Percentiles rank a stretch among this genome's conserved stretches.
Conservation (phyloP, 441 rosid genomes). For the Jatropha multifida region DNA sequence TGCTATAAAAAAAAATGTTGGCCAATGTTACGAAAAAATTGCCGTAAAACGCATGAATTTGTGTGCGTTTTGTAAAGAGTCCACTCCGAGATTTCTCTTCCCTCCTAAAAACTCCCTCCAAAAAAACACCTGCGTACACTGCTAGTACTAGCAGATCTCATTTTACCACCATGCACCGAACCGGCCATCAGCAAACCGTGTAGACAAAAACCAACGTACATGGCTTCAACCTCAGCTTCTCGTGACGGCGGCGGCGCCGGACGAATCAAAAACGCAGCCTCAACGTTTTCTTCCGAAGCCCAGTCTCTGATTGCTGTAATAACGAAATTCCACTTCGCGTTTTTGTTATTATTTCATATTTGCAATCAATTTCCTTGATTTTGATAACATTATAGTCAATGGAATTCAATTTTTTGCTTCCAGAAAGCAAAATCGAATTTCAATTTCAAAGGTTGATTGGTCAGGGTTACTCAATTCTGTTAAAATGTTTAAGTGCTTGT, state of each 20-base stretch:
- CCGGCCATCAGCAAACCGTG: neutral
- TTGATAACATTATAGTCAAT: neutral
- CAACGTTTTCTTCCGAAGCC: constrained; percentile 49
- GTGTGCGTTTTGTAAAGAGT: no score
- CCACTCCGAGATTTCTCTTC: neutral
- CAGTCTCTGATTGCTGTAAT: constrained; percentile 51
- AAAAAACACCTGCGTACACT: neutral
- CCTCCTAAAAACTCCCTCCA: constrained; percentile 19
- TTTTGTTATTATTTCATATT: neutral
- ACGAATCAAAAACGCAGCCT: constrained; percentile 50
- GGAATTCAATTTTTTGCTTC: neutral
- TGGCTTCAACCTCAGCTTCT: constrained; percentile 48
- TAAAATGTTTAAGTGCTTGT: neutral
- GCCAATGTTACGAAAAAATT: no score
- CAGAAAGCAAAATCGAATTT: neutral
- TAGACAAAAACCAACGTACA: neutral
- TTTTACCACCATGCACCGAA: neutral
- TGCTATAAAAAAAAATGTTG: no score
- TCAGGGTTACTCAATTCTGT: neutral
- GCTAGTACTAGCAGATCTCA: neutral
- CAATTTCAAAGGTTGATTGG: neutral
- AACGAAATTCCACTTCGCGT: neutral
- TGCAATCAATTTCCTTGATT: neutral
- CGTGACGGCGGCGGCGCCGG: constrained; percentile 43
- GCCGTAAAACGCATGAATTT: no score